Evolutionary conservation across 2,329 filamentous ascomycete genomes (phyloP).

Genomic region (Botryotinia calthae): DNA sequence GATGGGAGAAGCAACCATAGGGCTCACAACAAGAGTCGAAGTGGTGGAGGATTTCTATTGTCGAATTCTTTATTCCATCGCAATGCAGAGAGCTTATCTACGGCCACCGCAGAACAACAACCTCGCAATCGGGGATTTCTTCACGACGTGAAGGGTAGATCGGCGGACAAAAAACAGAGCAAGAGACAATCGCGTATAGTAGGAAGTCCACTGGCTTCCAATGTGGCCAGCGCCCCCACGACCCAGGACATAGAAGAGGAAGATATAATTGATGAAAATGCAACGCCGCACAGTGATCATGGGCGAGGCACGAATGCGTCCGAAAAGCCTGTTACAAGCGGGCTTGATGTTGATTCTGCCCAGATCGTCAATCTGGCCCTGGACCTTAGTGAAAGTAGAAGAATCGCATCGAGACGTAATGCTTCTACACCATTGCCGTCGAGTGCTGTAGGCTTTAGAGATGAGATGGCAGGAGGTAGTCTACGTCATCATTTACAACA

Average conservation of each 20-base stretch:
- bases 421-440: slow-evolving; percentile 49
- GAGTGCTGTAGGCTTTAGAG: slow-evolving; percentile 43
- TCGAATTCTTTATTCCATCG: slow-evolving; percentile 24
- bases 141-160: slow-evolving; percentile 35
- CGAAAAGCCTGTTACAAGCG: slow-evolving; percentile 25
- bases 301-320: slow-evolving; percentile 8
- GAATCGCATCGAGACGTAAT: slow-evolving; percentile 59
- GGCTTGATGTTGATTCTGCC: slow-evolving; percentile 70
- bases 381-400: slow-evolving; percentile 78
- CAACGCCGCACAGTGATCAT: slow-evolving; percentile 12
- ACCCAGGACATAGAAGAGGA: slow-evolving; percentile 10
- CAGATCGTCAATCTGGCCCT: slow-evolving; percentile 93
- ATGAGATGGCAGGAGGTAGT: slow-evolving; percentile 52
- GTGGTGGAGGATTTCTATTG: slow-evolving; percentile 37
- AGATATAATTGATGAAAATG: slow-evolving; percentile 5
- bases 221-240: slow-evolving; percentile 25
- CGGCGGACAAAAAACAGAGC: slow-evolving; percentile 29
- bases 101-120: slow-evolving; percentile 16
- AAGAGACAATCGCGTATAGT: slow-evolving; percentile 33
- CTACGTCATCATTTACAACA: slow-evolving; percentile 70
- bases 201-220: slow-evolving; percentile 33
- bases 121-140: slow-evolving; percentile 26
- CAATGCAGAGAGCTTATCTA: not conserved
- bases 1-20: slow-evolving; percentile 32
- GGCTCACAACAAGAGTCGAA: slow-evolving; percentile 33